A percentile compares a stretch with the other conserved stretches of the same genome.
phyloP scores from a whole-genome alignment of 257 asterid genomes.

The Nicotiana tomentosiformis region DNA sequence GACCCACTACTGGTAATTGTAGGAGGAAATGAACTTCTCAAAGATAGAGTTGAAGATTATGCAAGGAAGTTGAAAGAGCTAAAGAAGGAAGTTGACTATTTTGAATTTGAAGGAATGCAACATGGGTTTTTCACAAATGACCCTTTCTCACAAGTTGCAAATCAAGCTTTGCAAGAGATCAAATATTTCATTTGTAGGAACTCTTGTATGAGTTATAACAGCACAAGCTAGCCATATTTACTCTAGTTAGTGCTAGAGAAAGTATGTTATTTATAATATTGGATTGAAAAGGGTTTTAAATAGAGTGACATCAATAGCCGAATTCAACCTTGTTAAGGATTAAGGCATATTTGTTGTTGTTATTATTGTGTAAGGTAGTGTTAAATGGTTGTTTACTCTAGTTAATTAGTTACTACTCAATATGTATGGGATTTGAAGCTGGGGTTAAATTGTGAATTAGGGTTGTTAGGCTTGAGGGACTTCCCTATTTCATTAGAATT shows the following conservation, averaged over 20 bases:
- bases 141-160: constrained; percentile 38
- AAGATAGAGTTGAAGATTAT: constrained; percentile 50
- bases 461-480: too few species aligned
- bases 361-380: too few species aligned
- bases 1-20: constrained; percentile 58
- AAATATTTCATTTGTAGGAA: constrained; percentile 25
- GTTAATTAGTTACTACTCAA: too few species aligned
- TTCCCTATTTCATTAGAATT: too few species aligned
- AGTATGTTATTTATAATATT: too few species aligned
- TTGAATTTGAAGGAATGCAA: constrained; percentile 37
- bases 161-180: constrained; percentile 31
- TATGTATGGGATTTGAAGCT: too few species aligned
- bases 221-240: background rate
- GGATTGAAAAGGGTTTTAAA: too few species aligned
- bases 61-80: constrained; percentile 35
- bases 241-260: background rate
- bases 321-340: background rate
- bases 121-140: constrained; percentile 58
- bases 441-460: too few species aligned
- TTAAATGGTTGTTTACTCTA: too few species aligned
- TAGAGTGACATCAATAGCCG: background rate
- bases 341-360: background rate
- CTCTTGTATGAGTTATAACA: constrained; percentile 8
- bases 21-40: constrained; percentile 52
- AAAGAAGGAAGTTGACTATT: constrained; percentile 32